phyloP scores from a whole-genome alignment of 805 yeast species.

The Candida michaelii region DNA sequence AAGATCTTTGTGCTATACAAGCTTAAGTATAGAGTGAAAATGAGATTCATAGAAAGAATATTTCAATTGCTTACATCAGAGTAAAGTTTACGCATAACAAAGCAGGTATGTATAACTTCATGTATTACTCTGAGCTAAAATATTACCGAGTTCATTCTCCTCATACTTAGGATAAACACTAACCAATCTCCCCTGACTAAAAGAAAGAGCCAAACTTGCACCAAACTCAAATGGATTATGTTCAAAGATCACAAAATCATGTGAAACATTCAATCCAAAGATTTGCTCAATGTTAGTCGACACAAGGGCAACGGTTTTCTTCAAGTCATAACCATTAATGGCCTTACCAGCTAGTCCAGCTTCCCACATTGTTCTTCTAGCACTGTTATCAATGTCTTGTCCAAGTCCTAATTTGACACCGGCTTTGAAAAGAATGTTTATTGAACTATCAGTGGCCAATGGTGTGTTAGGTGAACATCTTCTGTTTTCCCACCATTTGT shows the following conservation, averaged over 20 bases:
- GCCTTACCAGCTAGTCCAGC: constrained; percentile 10
- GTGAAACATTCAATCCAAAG: constrained; percentile 2
- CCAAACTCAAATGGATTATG: constrained; percentile 10
- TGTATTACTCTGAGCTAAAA: no score
- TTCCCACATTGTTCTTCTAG: constrained; percentile 9
- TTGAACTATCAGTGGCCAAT: constrained; percentile 3
- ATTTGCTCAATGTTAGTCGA: constrained; percentile 4
- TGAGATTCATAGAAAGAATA: no score
- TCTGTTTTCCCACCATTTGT: constrained; percentile 10
- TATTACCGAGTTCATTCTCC: constrained; percentile 3
- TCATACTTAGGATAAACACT: constrained; percentile 6
- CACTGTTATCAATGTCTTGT: constrained; percentile 4
- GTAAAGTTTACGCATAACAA: no score
- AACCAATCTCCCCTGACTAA: constrained; percentile 5
- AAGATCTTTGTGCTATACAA: no score
- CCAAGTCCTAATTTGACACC: constrained; percentile 10
- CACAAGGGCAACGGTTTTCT: constrained; percentile 2
- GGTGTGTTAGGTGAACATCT: constrained; percentile 11
- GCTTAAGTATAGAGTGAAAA: no score
- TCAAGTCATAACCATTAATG: background rate
- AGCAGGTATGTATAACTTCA: no score
- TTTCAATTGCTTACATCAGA: no score
- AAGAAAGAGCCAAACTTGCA: constrained; percentile 4
- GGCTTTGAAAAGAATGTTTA: constrained; percentile 7
- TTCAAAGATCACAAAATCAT: constrained; percentile 6